phyloP scores from a whole-genome alignment of 2,329 filamentous ascomycete genomes.

The Ophiocordyceps camponoti-floridani region DNA sequence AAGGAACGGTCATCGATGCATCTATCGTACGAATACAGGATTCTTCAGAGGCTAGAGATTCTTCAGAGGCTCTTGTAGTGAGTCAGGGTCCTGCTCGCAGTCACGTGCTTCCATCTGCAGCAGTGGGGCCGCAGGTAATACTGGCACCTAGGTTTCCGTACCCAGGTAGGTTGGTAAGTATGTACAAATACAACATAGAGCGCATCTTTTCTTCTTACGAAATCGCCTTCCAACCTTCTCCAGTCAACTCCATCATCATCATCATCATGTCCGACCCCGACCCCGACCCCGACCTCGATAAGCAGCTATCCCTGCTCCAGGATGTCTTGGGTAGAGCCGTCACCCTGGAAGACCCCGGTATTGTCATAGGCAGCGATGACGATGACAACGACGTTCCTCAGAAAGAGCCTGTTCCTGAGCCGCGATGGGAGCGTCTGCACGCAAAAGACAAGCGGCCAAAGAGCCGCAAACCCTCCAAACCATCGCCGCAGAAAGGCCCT shows the following conservation, averaged over 20 bases:
- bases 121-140: too few relatives aligned
- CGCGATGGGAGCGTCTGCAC: not conserved
- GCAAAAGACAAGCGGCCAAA: not conserved
- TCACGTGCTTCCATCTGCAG: too few relatives aligned
- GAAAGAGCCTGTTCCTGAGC: not conserved
- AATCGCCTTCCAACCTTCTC: not conserved
- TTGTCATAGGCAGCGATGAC: not conserved
- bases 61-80: too few relatives aligned
- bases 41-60: too few relatives aligned
- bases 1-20: too few relatives aligned
- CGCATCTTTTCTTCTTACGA: too few relatives aligned
- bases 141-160: too few relatives aligned
- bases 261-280: constrained; percentile 2
- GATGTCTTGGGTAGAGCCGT: constrained; percentile 4
- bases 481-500: not conserved
- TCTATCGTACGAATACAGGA: too few relatives aligned
- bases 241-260: not conserved
- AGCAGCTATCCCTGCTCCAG: constrained; percentile 4
- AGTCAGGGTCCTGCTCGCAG: too few relatives aligned
- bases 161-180: too few relatives aligned
- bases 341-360: constrained; percentile 1
- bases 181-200: too few relatives aligned
- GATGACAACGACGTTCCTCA: not conserved
- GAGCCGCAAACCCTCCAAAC: not conserved
- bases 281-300: not conserved